phyloP scores from a whole-genome alignment of 202 grass and related monocot species.

The Panicum virgatum region DNA sequence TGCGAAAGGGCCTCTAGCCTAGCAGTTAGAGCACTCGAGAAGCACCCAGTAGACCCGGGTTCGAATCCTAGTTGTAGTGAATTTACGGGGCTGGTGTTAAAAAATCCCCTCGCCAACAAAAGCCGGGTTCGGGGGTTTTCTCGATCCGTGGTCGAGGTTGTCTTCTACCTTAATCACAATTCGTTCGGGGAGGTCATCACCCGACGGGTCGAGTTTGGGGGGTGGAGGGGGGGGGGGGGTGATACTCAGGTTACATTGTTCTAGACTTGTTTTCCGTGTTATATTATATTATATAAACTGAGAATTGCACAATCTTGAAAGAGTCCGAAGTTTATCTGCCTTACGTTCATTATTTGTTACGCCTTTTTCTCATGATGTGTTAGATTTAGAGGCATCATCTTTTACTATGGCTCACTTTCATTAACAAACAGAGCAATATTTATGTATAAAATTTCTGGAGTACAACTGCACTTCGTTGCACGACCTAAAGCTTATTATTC shows the following conservation, averaged over 20 bases:
- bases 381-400: not conserved
- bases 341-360: slow-evolving; percentile 3
- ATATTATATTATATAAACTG: not conserved
- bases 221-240: not conserved
- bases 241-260: not conserved
- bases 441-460: not conserved
- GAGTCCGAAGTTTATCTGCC: not conserved
- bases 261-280: slow-evolving; percentile 23
- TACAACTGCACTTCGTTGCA: slow-evolving; percentile 10
- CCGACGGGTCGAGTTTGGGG: no score
- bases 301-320: not conserved
- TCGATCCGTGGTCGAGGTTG: no score
- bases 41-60: no score
- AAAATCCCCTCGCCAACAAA: no score
- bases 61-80: no score
- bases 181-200: no score
- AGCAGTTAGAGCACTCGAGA: no score
- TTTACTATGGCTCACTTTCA: slow-evolving; percentile 4
- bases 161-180: no score
- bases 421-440: not conserved
- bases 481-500: slow-evolving; percentile 1
- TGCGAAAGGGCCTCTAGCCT: no score
- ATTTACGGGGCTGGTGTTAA: no score
- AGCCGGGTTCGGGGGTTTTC: no score
- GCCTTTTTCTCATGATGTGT: slow-evolving; percentile 3